Percentiles rank a stretch among this genome's conserved stretches.
phyloP scores from a whole-genome alignment of 106 monocot species.

The Apostasia shenzhenica region DNA sequence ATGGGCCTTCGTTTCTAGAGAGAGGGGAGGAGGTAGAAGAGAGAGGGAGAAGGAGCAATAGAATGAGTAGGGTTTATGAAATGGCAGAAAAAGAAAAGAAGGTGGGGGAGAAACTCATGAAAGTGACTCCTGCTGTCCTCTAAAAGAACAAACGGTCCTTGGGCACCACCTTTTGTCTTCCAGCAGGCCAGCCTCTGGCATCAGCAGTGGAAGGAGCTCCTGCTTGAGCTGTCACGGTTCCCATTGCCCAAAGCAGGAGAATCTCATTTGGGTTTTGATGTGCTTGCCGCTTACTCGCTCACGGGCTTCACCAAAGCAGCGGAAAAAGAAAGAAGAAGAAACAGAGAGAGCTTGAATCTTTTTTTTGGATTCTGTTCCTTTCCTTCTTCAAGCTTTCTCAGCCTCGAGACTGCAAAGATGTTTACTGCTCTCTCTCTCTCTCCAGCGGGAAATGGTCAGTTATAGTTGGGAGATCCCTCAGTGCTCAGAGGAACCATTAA shows the following conservation, averaged over 20 bases:
- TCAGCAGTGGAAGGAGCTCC: neutral
- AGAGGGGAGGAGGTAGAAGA: neutral
- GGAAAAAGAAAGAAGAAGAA: neutral
- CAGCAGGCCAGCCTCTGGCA: conserved; percentile 2
- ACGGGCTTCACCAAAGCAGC: neutral
- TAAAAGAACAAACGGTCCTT: neutral
- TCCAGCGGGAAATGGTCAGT: neutral
- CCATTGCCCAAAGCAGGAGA: neutral
- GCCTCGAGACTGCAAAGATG: neutral
- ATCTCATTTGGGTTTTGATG: neutral
- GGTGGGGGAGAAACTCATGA: neutral
- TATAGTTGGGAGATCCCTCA: conserved; percentile 2
- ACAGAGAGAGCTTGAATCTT: neutral
- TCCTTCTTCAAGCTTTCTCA: neutral
- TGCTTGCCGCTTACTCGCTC: neutral
- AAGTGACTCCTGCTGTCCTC: neutral
- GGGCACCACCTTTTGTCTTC: conserved; percentile 1
- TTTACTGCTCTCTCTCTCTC: neutral
- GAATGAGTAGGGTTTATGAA: neutral
- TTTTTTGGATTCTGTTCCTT: neutral
- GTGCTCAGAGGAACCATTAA: neutral
- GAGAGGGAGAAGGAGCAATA: no score
- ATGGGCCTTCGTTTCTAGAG: neutral
- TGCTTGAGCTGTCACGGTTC: neutral
- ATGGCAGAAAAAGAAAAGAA: neutral